phyloP scores from a whole-genome alignment of 805 yeast genomes.

The Wickerhamiella nectarea region DNA sequence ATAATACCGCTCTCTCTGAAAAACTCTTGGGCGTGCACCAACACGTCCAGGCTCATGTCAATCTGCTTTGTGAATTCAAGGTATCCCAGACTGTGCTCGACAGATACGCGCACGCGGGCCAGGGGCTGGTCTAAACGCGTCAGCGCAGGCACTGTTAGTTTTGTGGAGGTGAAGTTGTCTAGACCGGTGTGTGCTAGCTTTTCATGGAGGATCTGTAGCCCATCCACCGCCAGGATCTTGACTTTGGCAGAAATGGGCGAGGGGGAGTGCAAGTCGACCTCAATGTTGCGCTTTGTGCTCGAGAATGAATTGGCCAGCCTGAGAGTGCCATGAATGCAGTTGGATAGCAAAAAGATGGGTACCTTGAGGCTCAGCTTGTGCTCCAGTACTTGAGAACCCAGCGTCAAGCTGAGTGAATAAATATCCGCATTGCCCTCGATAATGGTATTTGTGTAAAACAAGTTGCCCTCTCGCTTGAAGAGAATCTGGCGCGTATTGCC shows the following conservation, averaged over 20 bases:
- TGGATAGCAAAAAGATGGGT: constrained; percentile 18
- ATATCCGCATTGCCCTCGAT: constrained; percentile 28
- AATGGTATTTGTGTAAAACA: constrained; percentile 20
- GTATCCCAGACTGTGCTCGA: constrained; percentile 20
- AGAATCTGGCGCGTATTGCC: constrained; percentile 8
- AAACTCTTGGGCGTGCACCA: constrained; percentile 71
- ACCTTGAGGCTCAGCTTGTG: constrained; percentile 1
- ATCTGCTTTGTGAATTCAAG: constrained; percentile 24
- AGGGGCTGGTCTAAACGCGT: constrained; percentile 19
- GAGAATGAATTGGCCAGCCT: constrained; percentile 12
- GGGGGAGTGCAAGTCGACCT: constrained; percentile 10
- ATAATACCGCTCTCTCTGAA: constrained; percentile 44
- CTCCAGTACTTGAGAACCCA: constrained; percentile 9
- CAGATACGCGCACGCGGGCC: constrained; percentile 18
- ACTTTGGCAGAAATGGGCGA: constrained; percentile 11
- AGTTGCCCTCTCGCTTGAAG: constrained; percentile 5
- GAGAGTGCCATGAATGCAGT: constrained; percentile 18
- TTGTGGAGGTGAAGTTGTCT: constrained; percentile 10
- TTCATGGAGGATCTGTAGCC: constrained; percentile 16
- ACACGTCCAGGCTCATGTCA: constrained; percentile 44
- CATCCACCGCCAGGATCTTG: constrained; percentile 13
- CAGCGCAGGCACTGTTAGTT: constrained; percentile 22
- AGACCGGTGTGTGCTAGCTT: constrained; percentile 12
- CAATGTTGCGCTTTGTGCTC: constrained; percentile 16
- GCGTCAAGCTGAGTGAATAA: constrained; percentile 18